These are phyloP conservation scores for Chimonanthus praecox DNA, from an alignment of 164 flowering plant genomes.

Conservation along the genomic window DNA sequence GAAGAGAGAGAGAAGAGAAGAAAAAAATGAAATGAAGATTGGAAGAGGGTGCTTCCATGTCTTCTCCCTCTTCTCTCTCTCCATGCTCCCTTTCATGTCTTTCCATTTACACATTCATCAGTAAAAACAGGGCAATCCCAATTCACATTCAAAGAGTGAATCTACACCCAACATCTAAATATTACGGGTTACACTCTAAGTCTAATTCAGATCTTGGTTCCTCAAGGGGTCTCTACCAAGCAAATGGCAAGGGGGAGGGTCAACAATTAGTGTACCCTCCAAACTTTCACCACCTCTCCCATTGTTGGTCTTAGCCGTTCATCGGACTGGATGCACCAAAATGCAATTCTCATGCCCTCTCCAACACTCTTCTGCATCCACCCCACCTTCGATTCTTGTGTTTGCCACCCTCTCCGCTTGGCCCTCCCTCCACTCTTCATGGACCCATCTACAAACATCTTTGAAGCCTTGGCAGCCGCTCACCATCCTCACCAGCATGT, in stretches of 20 bases:
- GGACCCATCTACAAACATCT: slow-evolving; percentile 32
- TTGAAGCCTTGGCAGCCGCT: slow-evolving; percentile 25
- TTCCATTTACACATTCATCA: no score
- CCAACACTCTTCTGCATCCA: slow-evolving; percentile 37
- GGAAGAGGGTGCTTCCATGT: no score
- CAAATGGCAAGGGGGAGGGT: slow-evolving; percentile 61
- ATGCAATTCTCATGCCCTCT: slow-evolving; percentile 53
- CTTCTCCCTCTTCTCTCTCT: no score
- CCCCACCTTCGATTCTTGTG: slow-evolving; percentile 22
- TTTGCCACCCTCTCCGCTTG: slow-evolving; percentile 26
- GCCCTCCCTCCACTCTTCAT: slow-evolving; percentile 43
- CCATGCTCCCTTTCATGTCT: no score
- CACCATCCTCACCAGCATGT: slow-evolving; percentile 39
- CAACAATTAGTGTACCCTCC: slow-evolving; percentile 59
- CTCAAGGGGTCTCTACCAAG: slow-evolving; percentile 10
- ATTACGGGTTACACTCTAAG: background rate
- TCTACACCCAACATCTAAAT: background rate
- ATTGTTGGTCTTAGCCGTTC: slow-evolving; percentile 54
- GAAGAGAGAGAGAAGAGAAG: no score
- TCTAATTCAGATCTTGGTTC: background rate
- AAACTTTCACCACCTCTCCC: slow-evolving; percentile 69
- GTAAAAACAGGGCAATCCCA: no score
- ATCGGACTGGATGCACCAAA: slow-evolving; percentile 65
- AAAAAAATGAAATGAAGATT: no score
- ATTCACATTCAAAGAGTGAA: background rate